phyloP scores from a whole-genome alignment of 352 stramenopile species.

The Phytophthora tentaculata region DNA sequence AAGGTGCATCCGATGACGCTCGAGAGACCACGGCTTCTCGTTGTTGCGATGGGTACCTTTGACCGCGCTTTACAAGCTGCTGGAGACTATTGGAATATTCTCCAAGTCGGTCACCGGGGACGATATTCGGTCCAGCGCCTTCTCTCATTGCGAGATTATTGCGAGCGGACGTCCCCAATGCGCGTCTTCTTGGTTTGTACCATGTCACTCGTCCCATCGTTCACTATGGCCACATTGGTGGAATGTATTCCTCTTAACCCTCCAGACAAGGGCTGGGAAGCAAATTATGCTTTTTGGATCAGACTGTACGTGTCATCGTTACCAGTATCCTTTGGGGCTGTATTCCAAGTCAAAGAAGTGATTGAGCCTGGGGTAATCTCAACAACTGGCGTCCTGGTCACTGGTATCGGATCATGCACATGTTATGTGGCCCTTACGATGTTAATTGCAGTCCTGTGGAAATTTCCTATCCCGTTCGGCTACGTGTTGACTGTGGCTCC shows the following conservation, averaged over 20 bases:
- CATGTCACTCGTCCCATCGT: conserved; percentile 15
- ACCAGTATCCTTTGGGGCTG: conserved; percentile 11
- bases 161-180: conserved; percentile 3
- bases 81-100: neutral
- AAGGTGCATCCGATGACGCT: neutral
- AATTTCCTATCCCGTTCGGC: conserved; percentile 27
- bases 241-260: conserved; percentile 35
- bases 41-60: neutral
- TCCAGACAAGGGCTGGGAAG: conserved; percentile 20
- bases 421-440: conserved; percentile 24
- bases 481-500: conserved; percentile 23
- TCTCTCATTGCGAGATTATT: conserved; percentile 25
- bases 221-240: conserved; percentile 20
- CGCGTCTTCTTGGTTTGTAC: conserved; percentile 16
- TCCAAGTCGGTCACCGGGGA: neutral
- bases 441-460: conserved; percentile 19
- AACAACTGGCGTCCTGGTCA: neutral
- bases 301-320: conserved; percentile 23
- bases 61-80: neutral
- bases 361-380: conserved; percentile 17
- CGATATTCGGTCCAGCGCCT: neutral
- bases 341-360: conserved; percentile 23
- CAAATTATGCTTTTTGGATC: conserved; percentile 36
- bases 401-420: conserved; percentile 14
- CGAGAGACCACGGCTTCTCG: neutral